Percentiles rank a stretch among this genome's conserved stretches.
Conservation (phyloP, 495 filamentous ascomycete species). For the Aspergillus cavernicola region DNA sequence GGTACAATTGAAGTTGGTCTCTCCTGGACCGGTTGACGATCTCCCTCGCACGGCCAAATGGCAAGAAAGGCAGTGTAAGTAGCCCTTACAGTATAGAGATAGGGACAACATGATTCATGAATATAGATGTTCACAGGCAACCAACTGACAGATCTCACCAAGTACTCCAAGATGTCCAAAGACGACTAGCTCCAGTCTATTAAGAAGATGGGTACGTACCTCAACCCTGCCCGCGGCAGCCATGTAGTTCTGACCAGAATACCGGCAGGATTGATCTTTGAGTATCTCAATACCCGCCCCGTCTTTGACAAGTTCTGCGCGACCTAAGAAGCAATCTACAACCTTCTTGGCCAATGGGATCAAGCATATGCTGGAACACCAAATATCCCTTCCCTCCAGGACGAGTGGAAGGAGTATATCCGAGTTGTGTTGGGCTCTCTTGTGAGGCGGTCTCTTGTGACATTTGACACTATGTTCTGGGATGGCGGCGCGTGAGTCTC, state of each 20-base stretch:
- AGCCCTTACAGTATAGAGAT: neutral
- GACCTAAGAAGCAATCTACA: neutral
- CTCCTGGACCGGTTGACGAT: neutral
- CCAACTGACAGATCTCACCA: neutral
- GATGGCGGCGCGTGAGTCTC: neutral
- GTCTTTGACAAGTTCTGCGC: neutral
- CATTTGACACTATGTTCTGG: neutral
- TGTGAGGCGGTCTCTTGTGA: neutral
- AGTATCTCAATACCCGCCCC: neutral
- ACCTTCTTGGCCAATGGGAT: neutral
- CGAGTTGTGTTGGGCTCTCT: neutral
- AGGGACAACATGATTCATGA: too few species aligned
- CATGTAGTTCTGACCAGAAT: too few species aligned
- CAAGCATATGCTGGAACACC: neutral
- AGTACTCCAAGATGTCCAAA: neutral
- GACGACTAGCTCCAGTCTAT: neutral
- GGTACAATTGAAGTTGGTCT: too few species aligned
- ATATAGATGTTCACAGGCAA: neutral
- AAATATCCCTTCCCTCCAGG: neutral
- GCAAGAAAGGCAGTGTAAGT: neutral
- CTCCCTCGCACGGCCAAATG: neutral
- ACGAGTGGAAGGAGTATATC: neutral
- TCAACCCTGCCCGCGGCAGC: neutral
- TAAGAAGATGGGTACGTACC: neutral
- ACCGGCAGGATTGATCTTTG: neutral